Percentiles rank a stretch among this genome's conserved stretches.
Evolutionary conservation across 177 flowering plant species (phyloP).

Genomic region (Vitis hybrid): DNA sequence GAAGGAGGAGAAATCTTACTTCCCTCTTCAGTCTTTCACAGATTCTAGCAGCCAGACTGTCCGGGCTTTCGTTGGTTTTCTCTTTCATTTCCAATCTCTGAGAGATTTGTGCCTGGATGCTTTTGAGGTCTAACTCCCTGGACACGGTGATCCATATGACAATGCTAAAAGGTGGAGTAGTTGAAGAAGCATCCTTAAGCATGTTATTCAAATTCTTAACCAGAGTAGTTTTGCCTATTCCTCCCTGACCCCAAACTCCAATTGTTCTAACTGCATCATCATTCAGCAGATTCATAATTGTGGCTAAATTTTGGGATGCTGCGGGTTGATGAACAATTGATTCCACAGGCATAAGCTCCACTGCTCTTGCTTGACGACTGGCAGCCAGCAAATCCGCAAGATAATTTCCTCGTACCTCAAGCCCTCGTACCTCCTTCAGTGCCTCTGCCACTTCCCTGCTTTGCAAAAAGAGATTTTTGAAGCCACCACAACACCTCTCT

Average conservation of each 20-base stretch:
- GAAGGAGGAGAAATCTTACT: too few species aligned
- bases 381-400: too few species aligned
- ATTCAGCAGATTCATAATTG: not conserved
- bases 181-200: conserved; percentile 1
- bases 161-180: conserved; percentile 9
- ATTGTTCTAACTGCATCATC: conserved; percentile 4
- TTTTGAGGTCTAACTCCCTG: not conserved
- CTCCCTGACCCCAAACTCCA: conserved; percentile 28
- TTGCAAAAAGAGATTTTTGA: too few species aligned
- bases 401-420: too few species aligned
- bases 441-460: too few species aligned
- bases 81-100: too few species aligned
- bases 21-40: too few species aligned
- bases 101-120: accelerated
- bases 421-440: too few species aligned
- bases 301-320: not conserved
- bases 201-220: conserved; percentile 18
- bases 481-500: too few species aligned
- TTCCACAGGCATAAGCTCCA: conserved; percentile 15
- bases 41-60: too few species aligned
- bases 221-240: conserved; percentile 27
- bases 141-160: conserved; percentile 9
- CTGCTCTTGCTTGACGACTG: conserved; percentile 2
- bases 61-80: too few species aligned
- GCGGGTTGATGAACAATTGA: conserved; percentile 9